Conservation (phyloP, 2,329 filamentous ascomycete species). For the Chaetomium strumarium region DNA sequence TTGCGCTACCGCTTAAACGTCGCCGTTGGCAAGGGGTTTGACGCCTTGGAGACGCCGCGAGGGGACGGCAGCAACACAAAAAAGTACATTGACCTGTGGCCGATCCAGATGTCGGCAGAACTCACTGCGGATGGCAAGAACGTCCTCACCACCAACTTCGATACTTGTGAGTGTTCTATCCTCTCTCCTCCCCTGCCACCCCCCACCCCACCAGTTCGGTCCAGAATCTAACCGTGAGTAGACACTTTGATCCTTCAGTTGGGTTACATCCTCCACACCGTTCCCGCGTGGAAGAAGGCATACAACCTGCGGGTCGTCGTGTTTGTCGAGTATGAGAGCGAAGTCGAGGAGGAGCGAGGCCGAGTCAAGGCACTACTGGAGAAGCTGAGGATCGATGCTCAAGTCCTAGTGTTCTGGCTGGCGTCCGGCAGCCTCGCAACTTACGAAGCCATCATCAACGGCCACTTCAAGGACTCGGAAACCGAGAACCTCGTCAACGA, state of each 20-base stretch:
- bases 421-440: conserved; percentile 65
- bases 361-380: conserved; percentile 69
- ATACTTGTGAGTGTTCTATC: conserved; percentile 66
- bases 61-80: conserved; percentile 54
- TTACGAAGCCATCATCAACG: conserved; percentile 76
- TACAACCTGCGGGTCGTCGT: conserved; percentile 73
- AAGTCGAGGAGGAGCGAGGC: conserved; percentile 71
- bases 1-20: conserved; percentile 76
- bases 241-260: conserved; percentile 78
- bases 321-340: conserved; percentile 83
- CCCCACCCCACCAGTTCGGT: neutral
- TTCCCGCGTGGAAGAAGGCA: conserved; percentile 69
- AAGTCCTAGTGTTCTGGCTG: conserved; percentile 76
- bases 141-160: conserved; percentile 80
- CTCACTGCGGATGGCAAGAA: conserved; percentile 61
- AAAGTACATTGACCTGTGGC: conserved; percentile 83
- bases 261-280: conserved; percentile 76
- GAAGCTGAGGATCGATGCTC: conserved; percentile 74
- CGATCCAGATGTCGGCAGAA: conserved; percentile 88
- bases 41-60: conserved; percentile 66
- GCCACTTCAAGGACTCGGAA: conserved; percentile 49
- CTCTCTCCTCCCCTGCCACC: too few relatives aligned
- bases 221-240: conserved; percentile 27
- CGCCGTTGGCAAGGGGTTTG: conserved; percentile 76
- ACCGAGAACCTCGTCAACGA: conserved; percentile 57